These are phyloP conservation scores for Angophora floribunda DNA, from an alignment of 345 rosid species.

Conservation along the genomic window DNA sequence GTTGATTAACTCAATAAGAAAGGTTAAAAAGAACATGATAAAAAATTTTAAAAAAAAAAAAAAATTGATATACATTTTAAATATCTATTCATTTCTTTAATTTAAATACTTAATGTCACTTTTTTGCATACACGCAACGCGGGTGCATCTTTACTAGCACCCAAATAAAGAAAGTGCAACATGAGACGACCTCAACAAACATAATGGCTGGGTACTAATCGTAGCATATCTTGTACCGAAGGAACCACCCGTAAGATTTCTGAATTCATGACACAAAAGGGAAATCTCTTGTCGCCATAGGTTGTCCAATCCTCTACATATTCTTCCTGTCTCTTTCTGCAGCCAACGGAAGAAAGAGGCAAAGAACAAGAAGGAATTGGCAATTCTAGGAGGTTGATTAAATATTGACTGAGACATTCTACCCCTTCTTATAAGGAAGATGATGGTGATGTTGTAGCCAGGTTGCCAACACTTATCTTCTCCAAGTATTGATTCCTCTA, in stretches of 20 bases:
- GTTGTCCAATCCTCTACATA: neutral
- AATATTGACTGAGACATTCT: neutral
- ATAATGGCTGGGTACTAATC: neutral
- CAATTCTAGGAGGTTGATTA: neutral
- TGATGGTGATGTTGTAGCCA: neutral
- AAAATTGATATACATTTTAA: neutral
- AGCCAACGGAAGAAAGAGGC: neutral
- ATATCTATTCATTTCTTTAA: no score
- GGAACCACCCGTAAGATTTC: neutral
- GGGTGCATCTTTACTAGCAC: accelerated
- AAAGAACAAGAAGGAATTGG: neutral
- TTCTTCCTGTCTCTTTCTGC: neutral
- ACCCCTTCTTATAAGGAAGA: neutral
- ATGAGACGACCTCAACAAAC: neutral
- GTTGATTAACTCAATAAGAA: neutral
- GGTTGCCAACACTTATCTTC: neutral
- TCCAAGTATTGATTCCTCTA: neutral
- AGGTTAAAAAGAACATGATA: neutral
- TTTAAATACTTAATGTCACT: no score
- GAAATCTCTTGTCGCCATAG: neutral
- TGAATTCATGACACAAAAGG: neutral
- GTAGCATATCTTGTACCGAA: neutral
- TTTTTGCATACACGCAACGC: neutral
- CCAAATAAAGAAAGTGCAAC: neutral
- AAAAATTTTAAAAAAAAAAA: neutral